These are phyloP conservation scores for Fusarium pseudoanthophilum DNA, from an alignment of 2,329 filamentous ascomycete genomes.

Conservation along the genomic window DNA sequence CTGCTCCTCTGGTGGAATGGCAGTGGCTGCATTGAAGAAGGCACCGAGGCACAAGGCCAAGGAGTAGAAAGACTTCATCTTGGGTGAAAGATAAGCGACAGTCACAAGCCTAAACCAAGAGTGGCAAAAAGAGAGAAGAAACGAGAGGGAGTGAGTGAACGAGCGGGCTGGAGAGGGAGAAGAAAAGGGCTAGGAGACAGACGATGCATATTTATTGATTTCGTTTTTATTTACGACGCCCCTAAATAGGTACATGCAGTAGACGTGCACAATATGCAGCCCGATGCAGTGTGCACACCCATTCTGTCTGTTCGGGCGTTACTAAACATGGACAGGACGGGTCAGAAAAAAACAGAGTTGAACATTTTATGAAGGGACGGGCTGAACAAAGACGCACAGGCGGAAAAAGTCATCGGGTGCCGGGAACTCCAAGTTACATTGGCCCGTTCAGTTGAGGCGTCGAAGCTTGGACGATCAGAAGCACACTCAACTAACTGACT, in stretches of 20 bases:
- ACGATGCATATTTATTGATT: slow-evolving; percentile 25
- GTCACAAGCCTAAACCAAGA: slow-evolving; percentile 9
- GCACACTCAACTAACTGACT: not conserved
- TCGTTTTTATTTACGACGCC: not conserved
- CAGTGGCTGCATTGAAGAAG: slow-evolving; percentile 4
- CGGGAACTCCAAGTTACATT: slow-evolving; percentile 4
- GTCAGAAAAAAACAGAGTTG: not conserved
- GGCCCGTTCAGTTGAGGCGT: slow-evolving; percentile 25
- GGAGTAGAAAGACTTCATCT: slow-evolving; percentile 11
- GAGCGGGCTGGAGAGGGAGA: not conserved
- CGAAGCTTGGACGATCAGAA: slow-evolving; percentile 1
- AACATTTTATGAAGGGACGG: not conserved
- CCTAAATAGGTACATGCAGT: slow-evolving; percentile 4
- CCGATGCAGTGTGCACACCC: slow-evolving; percentile 7
- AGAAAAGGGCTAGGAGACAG: not conserved
- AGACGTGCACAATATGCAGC: slow-evolving; percentile 7
- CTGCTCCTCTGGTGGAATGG: slow-evolving; percentile 4
- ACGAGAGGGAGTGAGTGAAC: not conserved
- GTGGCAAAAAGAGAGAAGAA: not conserved
- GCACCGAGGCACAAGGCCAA: slow-evolving; percentile 19
- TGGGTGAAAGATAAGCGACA: not conserved
- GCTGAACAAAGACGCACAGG: slow-evolving; percentile 9
- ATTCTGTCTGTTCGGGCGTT: slow-evolving; percentile 3
- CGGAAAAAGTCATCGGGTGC: not conserved
- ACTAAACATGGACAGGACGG: slow-evolving; percentile 8